Evolutionary conservation across 2,329 filamentous ascomycete genomes (phyloP).

Genomic region (Paraphoma sp.): DNA sequence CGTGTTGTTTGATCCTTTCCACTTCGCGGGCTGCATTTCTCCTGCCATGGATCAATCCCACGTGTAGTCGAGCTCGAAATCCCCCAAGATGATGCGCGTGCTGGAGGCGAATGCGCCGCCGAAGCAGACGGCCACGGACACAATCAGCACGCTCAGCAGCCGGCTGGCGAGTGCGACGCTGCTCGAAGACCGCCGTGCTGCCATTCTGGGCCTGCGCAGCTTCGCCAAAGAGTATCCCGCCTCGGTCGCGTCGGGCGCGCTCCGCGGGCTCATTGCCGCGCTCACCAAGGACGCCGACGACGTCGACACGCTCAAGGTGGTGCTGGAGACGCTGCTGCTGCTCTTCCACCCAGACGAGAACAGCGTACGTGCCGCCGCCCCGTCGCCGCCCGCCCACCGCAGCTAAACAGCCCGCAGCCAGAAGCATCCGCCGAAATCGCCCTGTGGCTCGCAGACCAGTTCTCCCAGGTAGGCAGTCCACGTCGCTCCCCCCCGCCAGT

Average conservation of each 20-base stretch:
- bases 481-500: constrained; percentile 26
- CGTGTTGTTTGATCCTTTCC: too few relatives aligned
- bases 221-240: constrained; percentile 97
- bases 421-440: constrained; percentile 97
- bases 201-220: constrained; percentile 89
- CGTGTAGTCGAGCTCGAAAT: constrained; percentile 15
- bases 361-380: constrained; percentile 48
- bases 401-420: constrained; percentile 61
- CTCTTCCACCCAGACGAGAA: constrained; percentile 76
- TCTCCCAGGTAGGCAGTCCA: constrained; percentile 73
- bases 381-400: background rate
- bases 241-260: constrained; percentile 90
- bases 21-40: background rate
- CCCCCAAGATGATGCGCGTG: constrained; percentile 57
- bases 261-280: constrained; percentile 85
- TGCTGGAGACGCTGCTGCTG: constrained; percentile 93
- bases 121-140: constrained; percentile 94
- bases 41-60: constrained; percentile 18
- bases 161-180: constrained; percentile 88
- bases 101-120: constrained; percentile 79
- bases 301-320: constrained; percentile 93
- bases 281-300: constrained; percentile 89
- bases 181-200: constrained; percentile 90
- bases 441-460: constrained; percentile 96
- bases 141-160: constrained; percentile 87